These are phyloP conservation scores for Cryptococcus floricola DNA, from an alignment of 1,284 basidiomycete genomes.

Conservation along the genomic window DNA sequence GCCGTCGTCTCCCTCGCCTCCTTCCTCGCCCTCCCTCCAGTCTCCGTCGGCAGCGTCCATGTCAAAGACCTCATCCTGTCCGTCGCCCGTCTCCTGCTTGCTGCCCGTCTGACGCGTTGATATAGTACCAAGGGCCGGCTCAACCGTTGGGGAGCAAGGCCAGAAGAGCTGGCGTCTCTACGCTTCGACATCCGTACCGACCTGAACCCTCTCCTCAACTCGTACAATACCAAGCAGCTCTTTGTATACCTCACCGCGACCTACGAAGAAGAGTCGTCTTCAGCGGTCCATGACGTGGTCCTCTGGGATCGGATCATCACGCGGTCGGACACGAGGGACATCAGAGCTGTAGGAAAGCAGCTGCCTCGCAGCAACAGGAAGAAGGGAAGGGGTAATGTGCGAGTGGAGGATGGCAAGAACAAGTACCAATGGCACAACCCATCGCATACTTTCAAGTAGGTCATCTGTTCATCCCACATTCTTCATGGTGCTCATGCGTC, in stretches of 20 bases:
- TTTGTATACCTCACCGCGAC: constrained; percentile 49
- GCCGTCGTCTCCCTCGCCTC: constrained; percentile 43
- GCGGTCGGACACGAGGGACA: constrained; percentile 34
- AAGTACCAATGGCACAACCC: constrained; percentile 45
- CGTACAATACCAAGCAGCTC: constrained; percentile 52
- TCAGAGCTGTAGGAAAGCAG: constrained; percentile 37
- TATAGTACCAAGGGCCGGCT: constrained; percentile 36
- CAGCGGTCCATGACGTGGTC: constrained; percentile 43
- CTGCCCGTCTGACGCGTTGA: background rate
- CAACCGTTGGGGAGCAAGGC: constrained; percentile 31
- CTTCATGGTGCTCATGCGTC: background rate
- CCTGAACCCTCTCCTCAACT: constrained; percentile 44
- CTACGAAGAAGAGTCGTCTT: constrained; percentile 28
- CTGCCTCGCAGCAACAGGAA: constrained; percentile 15
- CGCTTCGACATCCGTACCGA: constrained; percentile 48
- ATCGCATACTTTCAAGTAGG: constrained; percentile 46
- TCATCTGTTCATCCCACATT: background rate
- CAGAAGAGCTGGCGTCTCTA: constrained; percentile 45
- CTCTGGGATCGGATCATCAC: constrained; percentile 50
- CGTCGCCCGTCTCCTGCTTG: constrained; percentile 11
- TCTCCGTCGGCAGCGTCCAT: constrained; percentile 33
- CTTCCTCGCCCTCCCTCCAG: constrained; percentile 34
- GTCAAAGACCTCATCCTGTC: constrained; percentile 46
- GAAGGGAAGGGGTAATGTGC: constrained; percentile 35
- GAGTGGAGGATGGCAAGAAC: constrained; percentile 42